Evolutionary conservation across 2,329 filamentous ascomycete species (phyloP).

Genomic region (Fusarium sp.): DNA sequence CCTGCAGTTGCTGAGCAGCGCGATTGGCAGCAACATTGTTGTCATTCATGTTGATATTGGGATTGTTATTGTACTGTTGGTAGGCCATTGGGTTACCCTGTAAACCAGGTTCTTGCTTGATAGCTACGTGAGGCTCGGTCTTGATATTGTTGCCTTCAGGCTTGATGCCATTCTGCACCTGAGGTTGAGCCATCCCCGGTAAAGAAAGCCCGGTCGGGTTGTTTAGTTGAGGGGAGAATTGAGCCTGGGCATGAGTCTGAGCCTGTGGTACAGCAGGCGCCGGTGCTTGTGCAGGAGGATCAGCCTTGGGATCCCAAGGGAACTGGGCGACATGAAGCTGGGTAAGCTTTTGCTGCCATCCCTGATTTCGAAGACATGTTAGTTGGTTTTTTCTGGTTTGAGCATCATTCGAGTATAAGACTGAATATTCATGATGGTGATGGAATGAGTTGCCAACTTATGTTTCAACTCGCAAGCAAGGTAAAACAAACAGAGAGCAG

Average conservation of each 20-base stretch:
- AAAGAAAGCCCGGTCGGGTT: constrained; percentile 47
- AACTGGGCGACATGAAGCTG: constrained; percentile 87
- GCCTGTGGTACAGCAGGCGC: constrained; percentile 39
- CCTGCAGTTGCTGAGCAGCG: constrained; percentile 68
- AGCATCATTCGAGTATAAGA: not conserved
- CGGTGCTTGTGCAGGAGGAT: constrained; percentile 61
- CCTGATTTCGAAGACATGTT: constrained; percentile 63
- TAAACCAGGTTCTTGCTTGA: constrained; percentile 60
- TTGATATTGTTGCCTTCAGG: constrained; percentile 61
- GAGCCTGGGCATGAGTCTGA: constrained; percentile 49
- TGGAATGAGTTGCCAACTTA: not conserved
- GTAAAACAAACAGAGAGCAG: not conserved
- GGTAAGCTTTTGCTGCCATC: constrained; percentile 93
- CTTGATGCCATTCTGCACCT: constrained; percentile 56
- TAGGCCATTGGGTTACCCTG: constrained; percentile 51
- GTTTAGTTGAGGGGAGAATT: constrained; percentile 48
- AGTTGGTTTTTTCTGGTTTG: constrained; percentile 27
- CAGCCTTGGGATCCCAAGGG: constrained; percentile 93
- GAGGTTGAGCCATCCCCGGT: constrained; percentile 47
- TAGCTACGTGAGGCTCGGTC: constrained; percentile 59
- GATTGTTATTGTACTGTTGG: constrained; percentile 48
- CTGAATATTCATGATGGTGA: not conserved
- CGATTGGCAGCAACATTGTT: constrained; percentile 63
- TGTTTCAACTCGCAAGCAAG: not conserved
- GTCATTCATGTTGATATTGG: constrained; percentile 44